These are phyloP conservation scores for Danielia oregonensis DNA, from an alignment of 805 yeast genomes.

Conservation along the genomic window DNA sequence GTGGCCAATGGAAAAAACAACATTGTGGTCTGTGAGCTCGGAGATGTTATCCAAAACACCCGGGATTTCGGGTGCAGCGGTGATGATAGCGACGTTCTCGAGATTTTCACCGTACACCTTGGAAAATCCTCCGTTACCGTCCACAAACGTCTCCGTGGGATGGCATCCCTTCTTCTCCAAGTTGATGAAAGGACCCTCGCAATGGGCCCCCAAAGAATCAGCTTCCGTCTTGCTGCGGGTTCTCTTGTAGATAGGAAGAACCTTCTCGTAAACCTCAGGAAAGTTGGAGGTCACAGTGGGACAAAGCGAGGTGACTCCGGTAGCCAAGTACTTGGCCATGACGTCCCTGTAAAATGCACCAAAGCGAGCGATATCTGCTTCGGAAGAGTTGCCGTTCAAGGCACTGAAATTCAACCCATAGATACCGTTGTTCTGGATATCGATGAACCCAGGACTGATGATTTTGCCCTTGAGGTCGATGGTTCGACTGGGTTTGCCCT, in stretches of 20 bases:
- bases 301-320: conserved; percentile 54
- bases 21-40: conserved; percentile 21
- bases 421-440: conserved; percentile 56
- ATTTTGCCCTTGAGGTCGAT: conserved; percentile 47
- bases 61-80: conserved; percentile 51
- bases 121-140: conserved; percentile 28
- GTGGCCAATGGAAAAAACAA: conserved; percentile 47
- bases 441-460: conserved; percentile 54
- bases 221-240: conserved; percentile 28
- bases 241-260: conserved; percentile 41
- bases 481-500: conserved; percentile 13
- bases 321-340: conserved; percentile 43
- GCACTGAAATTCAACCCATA: conserved; percentile 52
- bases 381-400: conserved; percentile 26
- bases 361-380: conserved; percentile 29
- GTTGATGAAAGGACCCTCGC: conserved; percentile 58
- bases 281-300: conserved; percentile 55
- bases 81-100: conserved; percentile 39
- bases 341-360: conserved; percentile 37
- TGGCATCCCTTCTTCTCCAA: conserved; percentile 49
- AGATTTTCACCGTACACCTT: conserved; percentile 38
- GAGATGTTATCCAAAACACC: conserved; percentile 45
- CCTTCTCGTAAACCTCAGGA: conserved; percentile 45
- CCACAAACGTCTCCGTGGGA: conserved; percentile 42
- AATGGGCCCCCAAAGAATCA: conserved; percentile 55